These are phyloP conservation scores for Brassica incana DNA, from an alignment of 345 rosid species.

Conservation along the genomic window DNA sequence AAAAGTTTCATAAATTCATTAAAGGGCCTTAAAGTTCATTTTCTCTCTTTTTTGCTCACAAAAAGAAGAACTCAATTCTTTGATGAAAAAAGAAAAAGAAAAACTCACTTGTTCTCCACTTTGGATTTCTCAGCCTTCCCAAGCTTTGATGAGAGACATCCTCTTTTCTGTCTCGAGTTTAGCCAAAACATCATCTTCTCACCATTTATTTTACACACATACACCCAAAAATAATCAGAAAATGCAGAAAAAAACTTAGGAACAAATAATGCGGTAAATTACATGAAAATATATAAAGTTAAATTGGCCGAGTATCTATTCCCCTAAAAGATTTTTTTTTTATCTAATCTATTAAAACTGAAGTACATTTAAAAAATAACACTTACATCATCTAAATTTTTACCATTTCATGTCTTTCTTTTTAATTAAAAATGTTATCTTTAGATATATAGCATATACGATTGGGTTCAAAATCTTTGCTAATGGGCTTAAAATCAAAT, in stretches of 20 bases:
- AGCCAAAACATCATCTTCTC: constrained; percentile 68
- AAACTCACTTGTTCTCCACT: constrained; percentile 77
- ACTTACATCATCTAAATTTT: too few relatives aligned
- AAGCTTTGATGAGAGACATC: constrained; percentile 76
- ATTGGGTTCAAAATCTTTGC: too few relatives aligned
- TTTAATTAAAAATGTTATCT: too few relatives aligned
- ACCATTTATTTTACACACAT: background rate
- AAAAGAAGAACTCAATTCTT: background rate
- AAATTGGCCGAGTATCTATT: background rate
- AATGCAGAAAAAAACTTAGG: background rate
- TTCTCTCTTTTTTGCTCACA: background rate
- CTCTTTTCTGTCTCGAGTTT: constrained; percentile 79
- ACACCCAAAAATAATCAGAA: constrained; percentile 1
- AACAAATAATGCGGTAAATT: background rate
- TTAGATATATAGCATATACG: too few relatives aligned
- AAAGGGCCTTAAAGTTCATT: background rate
- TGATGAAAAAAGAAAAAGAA: background rate
- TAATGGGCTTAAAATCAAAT: too few relatives aligned
- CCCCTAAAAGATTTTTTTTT: background rate
- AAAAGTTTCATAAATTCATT: background rate
- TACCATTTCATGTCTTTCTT: too few relatives aligned
- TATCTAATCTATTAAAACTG: too few relatives aligned
- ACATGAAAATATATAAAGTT: background rate
- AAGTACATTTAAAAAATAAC: too few relatives aligned
- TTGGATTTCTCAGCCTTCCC: constrained; percentile 94